Evolutionary conservation across 106 monocot genomes (phyloP), one percentile per base, ranked within the genome.

Genomic region (Dendrobium chrysotoxum): DNA sequence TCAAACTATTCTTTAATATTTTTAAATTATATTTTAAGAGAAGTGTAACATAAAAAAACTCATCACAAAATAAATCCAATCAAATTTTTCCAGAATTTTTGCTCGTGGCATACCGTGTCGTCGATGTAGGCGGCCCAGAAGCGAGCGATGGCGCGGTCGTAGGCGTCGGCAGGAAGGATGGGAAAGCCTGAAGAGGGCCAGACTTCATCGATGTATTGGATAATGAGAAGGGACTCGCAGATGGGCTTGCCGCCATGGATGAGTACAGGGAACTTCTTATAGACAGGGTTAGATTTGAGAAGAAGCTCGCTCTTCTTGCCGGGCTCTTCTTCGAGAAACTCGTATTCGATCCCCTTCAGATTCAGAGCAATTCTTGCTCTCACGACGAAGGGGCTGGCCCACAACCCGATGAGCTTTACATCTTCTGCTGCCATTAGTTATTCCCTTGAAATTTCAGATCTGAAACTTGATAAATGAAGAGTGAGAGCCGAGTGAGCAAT

Each of bases 181-280:
- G 81, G 12, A 6, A 44, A 16, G 44, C 72, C 46, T 0, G 81
- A 17, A 12, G 44, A 11, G 45, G 40, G 7, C 74, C 74, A 81
- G 0, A 9, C 25, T 4, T 81, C 75, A 4, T 81, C 75, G 13
- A 81, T 81, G 58, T 81, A 81, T 46, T 81, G 31, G n/a, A 81
- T 58, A 57, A 81, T 81, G 23, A 81, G 6, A 21, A 81, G 30
- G 23, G 81, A 81, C 40, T 81, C 81, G 40, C 45, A 50, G 6
- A 81, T 7, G 1, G 81, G 11, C 75, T 75, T 75, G 1, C 81
- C 81, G 15, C 57, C 55, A 41, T 81, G 81, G 26, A 81, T 39
- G 57, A 81, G 81, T 7, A 81, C 81, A 4, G 81, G 81, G 6
- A 81, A 12, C 75, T 75, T 81, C 75, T 75, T 75, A 35, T 81